A percentile compares a stretch with the other conserved stretches of the same genome.
These are phyloP conservation scores for Microdochium trichocladiopsis DNA, from an alignment of 2,329 filamentous ascomycete species.

Conservation along the genomic window DNA sequence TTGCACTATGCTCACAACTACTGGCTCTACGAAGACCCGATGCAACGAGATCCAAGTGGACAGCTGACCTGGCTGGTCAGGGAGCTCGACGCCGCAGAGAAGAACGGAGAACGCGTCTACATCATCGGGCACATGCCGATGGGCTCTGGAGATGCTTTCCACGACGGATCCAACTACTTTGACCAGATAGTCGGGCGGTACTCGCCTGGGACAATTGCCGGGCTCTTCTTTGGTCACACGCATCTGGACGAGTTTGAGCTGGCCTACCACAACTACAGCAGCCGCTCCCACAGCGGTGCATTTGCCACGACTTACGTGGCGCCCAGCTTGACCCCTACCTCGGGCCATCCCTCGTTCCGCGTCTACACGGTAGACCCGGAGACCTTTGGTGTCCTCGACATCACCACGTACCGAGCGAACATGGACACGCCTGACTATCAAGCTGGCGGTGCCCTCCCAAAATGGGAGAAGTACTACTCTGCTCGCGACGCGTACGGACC, in stretches of 20 bases:
- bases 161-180: constrained; percentile 43
- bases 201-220: constrained; percentile 40
- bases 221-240: constrained; percentile 50
- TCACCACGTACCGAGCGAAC: constrained; percentile 46
- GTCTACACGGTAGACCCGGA: constrained; percentile 51
- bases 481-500: constrained; percentile 46
- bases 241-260: constrained; percentile 51
- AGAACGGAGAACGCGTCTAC: constrained; percentile 43
- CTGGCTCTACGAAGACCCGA: constrained; percentile 42
- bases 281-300: constrained; percentile 33
- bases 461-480: constrained; percentile 50
- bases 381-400: constrained; percentile 47
- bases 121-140: constrained; percentile 51
- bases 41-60: constrained; percentile 41
- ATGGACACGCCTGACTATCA: constrained; percentile 36
- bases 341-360: constrained; percentile 48
- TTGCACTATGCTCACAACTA: constrained; percentile 53
- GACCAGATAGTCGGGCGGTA: constrained; percentile 48
- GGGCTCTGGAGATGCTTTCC: constrained; percentile 42
- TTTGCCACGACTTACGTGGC: constrained; percentile 44
- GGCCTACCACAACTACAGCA: constrained; percentile 40
- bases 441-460: constrained; percentile 26
- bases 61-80: constrained; percentile 46
- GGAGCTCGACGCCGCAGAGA: constrained; percentile 46
- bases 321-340: constrained; percentile 46